phyloP scores from a whole-genome alignment of 2,329 filamentous ascomycete species.

The Fusarium camptoceras region DNA sequence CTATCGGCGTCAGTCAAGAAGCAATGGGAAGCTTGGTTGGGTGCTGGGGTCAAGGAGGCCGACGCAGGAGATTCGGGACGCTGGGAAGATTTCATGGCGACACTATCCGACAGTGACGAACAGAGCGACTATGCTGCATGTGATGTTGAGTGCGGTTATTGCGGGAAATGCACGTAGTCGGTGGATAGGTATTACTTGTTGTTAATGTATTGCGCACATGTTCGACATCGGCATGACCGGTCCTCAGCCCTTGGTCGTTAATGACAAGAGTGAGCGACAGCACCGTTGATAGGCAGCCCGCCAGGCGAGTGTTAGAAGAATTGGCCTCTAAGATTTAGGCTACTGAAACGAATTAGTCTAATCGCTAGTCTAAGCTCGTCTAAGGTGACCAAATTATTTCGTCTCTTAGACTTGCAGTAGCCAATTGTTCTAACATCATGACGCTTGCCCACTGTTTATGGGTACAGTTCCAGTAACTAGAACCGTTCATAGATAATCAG shows the following conservation, averaged over 20 bases:
- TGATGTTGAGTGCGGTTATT: constrained; percentile 48
- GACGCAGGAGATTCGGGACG: background rate
- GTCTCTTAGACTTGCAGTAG: background rate
- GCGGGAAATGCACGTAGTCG: constrained; percentile 41
- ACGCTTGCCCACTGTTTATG: background rate
- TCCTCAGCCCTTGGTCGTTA: background rate
- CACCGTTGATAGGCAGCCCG: too few relatives aligned
- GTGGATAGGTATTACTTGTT: accelerated
- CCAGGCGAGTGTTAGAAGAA: background rate
- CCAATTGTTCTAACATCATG: background rate
- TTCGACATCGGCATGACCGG: background rate
- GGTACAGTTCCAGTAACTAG: background rate
- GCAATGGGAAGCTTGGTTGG: constrained; percentile 45
- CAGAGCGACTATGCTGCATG: constrained; percentile 43
- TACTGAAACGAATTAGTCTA: background rate
- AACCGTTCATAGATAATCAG: background rate
- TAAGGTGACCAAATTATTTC: background rate
- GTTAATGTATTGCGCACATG: background rate
- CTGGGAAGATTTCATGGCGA: constrained; percentile 12
- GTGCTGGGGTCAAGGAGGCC: background rate
- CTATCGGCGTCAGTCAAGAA: constrained; percentile 40
- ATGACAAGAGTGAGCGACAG: background rate
- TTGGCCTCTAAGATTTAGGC: accelerated
- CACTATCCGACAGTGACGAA: constrained; percentile 24
- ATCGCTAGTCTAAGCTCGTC: background rate